Conservation (phyloP, 139 green algal genomes). For the Yamagishiella unicocca region DNA sequence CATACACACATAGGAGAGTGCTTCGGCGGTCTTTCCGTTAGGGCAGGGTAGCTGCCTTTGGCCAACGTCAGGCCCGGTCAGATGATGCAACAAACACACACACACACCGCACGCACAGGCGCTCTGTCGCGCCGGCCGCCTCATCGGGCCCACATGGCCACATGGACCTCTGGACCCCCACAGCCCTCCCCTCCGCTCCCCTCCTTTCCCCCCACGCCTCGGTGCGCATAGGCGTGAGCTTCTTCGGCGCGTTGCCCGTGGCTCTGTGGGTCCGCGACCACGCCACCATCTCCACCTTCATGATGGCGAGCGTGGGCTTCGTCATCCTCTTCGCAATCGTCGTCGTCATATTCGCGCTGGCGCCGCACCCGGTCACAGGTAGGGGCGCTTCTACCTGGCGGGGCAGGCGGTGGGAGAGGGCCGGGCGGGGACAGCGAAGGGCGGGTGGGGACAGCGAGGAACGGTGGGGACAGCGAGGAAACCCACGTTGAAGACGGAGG, state of each 20-base stretch:
- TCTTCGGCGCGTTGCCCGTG: slow-evolving; percentile 79
- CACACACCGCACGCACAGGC: no score
- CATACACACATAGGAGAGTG: no score
- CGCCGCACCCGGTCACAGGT: slow-evolving; percentile 9
- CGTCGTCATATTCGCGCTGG: slow-evolving; percentile 54
- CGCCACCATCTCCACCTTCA: slow-evolving; percentile 73
- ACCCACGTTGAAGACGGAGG: no score
- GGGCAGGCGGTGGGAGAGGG: not conserved
- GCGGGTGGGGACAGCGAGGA: no score
- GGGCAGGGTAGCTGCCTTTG: no score
- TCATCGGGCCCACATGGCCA: no score
- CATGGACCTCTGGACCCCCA: no score
- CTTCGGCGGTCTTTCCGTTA: no score
- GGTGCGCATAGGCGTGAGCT: slow-evolving; percentile 62
- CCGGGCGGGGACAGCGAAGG: not conserved
- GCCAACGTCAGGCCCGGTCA: no score
- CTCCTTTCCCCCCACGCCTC: not conserved
- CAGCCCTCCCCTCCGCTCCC: not conserved
- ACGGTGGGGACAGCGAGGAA: no score
- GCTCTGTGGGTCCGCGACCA: slow-evolving; percentile 77
- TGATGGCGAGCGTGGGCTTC: slow-evolving; percentile 75
- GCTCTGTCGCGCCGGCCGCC: no score
- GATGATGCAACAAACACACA: no score
- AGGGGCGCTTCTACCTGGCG: not conserved
- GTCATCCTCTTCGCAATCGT: slow-evolving; percentile 78